Base-by-base conservation (phyloP, 2,329 filamentous ascomycete genomes). In the Xylariaceae sp. region DNA sequence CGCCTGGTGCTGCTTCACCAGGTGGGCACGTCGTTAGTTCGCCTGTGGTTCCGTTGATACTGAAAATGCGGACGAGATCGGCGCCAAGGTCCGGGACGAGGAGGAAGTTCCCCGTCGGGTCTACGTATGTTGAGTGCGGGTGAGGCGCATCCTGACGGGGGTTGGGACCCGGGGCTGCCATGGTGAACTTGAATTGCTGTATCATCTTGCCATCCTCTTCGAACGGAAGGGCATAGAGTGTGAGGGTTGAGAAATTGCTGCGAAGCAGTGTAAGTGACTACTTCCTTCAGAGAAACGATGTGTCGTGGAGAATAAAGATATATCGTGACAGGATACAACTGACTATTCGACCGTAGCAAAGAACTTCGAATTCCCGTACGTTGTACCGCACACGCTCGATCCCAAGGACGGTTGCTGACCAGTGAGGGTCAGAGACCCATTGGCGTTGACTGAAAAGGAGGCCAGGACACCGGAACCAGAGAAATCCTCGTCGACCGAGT, bases 81-180 rank as follows among this genome's bases (percentile, higher is more conserved):
- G 78, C 76, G 35, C 80, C 80, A 2, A 83, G 72, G 58, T 83
- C 80, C 1, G 78, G 74, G 6, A 74, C 71, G 1, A 83, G 65
- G 27, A 82, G 62, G 62, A 74, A 81, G 39, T 71, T 65, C 9
- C 76, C 76, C 0, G 76, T 76, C 0, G 74, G 77, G 57, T 78
- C 79, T 8, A 72, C 67, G 60, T 78, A 72, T 4, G 73, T 74
- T 19, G 77, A 73, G 67, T 83, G 80, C 6, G 79, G 80, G 60
- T 83, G 80, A 4, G 80, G 72, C 4, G 72, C 74, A 54, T 81
- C 75, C 64, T 84, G 80, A n/a, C 80, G 75, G 3, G 75, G 68
- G 45, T 72, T 69, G 8, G 77, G 71, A 0, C 78, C 78, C 0
- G 71, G 70, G 6, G 63, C 60, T 2, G 69, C 57, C 69, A 76